Evolutionary conservation across 169 alveolate species (phyloP).

Genomic region (Plasmodium gonderi): DNA sequence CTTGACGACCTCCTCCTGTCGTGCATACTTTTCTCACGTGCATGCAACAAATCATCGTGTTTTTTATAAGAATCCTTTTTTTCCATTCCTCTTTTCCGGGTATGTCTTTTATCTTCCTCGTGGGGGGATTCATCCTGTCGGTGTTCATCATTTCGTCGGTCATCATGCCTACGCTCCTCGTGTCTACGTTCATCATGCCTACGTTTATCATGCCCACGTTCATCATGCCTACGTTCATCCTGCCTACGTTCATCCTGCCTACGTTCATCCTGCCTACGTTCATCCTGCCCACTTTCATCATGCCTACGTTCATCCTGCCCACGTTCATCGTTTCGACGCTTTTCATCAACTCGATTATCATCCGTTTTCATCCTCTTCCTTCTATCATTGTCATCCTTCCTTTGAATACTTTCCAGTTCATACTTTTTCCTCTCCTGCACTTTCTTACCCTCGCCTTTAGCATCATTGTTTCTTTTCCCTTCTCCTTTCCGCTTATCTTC

Average conservation of each 20-base stretch:
- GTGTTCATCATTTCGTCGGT: not conserved
- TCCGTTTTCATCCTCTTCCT: constrained; percentile 31
- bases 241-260: not conserved
- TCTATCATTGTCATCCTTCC: constrained; percentile 12
- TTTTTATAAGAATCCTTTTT: not conserved
- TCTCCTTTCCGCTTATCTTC: constrained; percentile 1
- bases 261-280: not conserved
- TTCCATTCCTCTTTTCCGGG: not conserved
- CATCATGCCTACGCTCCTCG: not conserved
- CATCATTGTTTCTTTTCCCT: constrained; percentile 9
- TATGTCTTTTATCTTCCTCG: not conserved
- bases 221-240: not conserved
- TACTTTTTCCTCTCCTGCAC: constrained; percentile 9
- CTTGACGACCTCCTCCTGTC: constrained; percentile 34
- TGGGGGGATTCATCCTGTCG: not conserved
- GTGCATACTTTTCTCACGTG: constrained; percentile 10
- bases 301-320: not conserved
- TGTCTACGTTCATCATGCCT: not conserved
- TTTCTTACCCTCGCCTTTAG: not conserved
- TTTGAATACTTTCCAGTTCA: constrained; percentile 3
- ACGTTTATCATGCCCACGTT: not conserved
- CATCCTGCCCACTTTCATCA: not conserved
- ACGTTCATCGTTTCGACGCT: not conserved
- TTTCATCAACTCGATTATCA: not conserved
- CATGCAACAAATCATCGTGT: constrained; percentile 5